Evolutionary conservation across 768 basidiomycete species (phyloP).

Genomic region (Phallus indusiatus): DNA sequence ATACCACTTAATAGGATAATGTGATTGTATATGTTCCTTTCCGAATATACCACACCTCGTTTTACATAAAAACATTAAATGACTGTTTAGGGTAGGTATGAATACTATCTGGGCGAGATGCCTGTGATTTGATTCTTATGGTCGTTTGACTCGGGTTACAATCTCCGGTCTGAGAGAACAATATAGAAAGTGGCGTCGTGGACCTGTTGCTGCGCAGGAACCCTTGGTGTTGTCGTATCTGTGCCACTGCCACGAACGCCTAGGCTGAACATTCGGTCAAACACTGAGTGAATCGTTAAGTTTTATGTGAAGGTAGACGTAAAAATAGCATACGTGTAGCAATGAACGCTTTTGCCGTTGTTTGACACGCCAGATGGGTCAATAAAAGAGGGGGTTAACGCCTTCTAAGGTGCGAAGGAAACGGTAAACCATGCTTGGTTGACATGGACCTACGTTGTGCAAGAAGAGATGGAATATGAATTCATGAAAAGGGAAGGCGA

Average conservation of each 20-base stretch:
- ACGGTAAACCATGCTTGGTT: constrained; percentile 88
- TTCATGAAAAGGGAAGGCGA: not conserved
- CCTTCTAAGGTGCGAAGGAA: constrained; percentile 88
- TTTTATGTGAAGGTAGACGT: not conserved
- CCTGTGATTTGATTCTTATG: not conserved
- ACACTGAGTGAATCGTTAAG: constrained; percentile 39
- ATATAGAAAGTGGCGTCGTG: constrained; percentile 77
- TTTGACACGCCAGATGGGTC: constrained; percentile 82
- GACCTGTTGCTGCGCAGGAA: constrained; percentile 56
- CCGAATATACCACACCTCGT: not conserved
- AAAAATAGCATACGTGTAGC: constrained; percentile 54
- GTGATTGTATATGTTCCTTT: not conserved
- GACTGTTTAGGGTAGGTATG: not conserved
- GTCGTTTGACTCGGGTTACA: not conserved
- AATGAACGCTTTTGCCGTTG: constrained; percentile 80
- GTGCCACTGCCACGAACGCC: constrained; percentile 72
- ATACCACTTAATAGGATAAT: not conserved
- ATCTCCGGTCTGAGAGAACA: constrained; percentile 62
- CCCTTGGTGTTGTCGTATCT: constrained; percentile 52
- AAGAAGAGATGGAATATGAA: constrained; percentile 2
- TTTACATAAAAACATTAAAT: not conserved
- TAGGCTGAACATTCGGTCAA: constrained; percentile 83
- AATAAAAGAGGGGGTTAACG: constrained; percentile 77
- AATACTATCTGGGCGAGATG: not conserved
- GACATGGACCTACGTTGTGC: constrained; percentile 54